These are phyloP conservation scores for Polyporus arcularius DNA, from an alignment of 768 basidiomycete species.

Conservation along the genomic window DNA sequence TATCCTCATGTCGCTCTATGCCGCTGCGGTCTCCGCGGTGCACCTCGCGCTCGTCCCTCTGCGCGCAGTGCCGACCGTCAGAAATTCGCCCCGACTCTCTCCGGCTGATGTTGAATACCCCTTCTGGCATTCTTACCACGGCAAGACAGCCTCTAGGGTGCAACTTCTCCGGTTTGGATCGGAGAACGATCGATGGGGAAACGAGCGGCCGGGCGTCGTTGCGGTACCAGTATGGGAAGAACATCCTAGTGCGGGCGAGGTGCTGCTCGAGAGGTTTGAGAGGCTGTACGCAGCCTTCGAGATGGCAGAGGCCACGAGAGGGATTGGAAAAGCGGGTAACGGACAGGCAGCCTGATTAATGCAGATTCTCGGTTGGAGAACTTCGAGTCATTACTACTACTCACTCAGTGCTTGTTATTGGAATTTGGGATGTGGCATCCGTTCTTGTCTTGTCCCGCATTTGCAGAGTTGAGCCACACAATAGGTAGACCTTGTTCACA, in stretches of 20 bases:
- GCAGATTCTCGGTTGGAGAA: too few relatives aligned
- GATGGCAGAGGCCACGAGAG: conserved; percentile 24
- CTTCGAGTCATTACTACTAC: too few relatives aligned
- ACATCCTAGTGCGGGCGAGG: conserved; percentile 46
- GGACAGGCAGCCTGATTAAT: too few relatives aligned
- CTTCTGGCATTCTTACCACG: conserved; percentile 15
- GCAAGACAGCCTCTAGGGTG: conserved; percentile 16
- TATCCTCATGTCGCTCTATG: conserved; percentile 62
- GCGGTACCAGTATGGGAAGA: conserved; percentile 54
- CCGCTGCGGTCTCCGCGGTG: conserved; percentile 67
- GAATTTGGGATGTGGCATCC: too few relatives aligned
- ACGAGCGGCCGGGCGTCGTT: conserved; percentile 48
- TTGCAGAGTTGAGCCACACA: too few relatives aligned
- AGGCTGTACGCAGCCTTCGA: conserved; percentile 45
- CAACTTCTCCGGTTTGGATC: conserved; percentile 52
- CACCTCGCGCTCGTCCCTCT: conserved; percentile 67
- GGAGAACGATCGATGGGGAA: conserved; percentile 58
- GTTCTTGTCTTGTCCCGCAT: too few relatives aligned
- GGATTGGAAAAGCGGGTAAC: not conserved
- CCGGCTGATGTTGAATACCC: conserved; percentile 21
- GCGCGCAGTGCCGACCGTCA: conserved; percentile 42
- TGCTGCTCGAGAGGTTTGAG: conserved; percentile 59
- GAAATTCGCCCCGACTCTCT: conserved; percentile 19
- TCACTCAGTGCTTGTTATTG: too few relatives aligned
- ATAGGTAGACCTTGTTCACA: too few relatives aligned